Base-by-base conservation (phyloP, 208 protist species). In the Crithidia brevicula region DNA sequence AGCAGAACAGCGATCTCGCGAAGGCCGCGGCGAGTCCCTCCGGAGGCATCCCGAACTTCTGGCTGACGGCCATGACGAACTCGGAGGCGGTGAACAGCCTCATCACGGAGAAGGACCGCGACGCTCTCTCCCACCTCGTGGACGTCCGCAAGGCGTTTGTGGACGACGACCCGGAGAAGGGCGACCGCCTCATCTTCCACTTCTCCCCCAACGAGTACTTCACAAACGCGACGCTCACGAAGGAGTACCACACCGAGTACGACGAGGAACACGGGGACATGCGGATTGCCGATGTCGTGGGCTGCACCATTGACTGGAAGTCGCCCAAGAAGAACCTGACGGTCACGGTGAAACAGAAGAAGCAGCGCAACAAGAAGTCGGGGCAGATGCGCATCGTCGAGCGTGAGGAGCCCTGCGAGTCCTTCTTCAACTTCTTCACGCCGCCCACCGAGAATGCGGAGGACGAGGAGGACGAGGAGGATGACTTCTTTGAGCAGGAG, bases 341-440 rank as follows among this genome's bases (percentile, higher is more conserved):
- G 25, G 79, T 96, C 58, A 79, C 84, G 27, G 58, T 94, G 28
- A 95, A 91, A 65, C 85, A 82, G 58, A 95, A 94, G 77, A 98
- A 96, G 71, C 93, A 97, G 77, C 79, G 86, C 23, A 85, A 90
- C 73, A 97, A 98, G 87, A 87, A 69, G 33, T 89, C 74, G 10
- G 93, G 93, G 25, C 77, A 81, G 60, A 91, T 92, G 40, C 86
- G 94, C 52, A 75, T 92, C 22, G 86, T 96, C 23, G 83, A 83
- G 53, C 89, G 86, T 23, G 85, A 92, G 45, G 93, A 97, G 77
- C 79, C 86, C 30, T 88, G 81, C 38, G 78, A 86, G 30, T 94
- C 85, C 30, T 98, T 98, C 82, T 98, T 98, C 64, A 91, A 91
- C 72, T 97, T 98, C 86, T 98, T 98, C 74, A 83, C 56, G 9